Evolutionary conservation across 805 yeast genomes (phyloP).

Genomic region (Komagataella populi): DNA sequence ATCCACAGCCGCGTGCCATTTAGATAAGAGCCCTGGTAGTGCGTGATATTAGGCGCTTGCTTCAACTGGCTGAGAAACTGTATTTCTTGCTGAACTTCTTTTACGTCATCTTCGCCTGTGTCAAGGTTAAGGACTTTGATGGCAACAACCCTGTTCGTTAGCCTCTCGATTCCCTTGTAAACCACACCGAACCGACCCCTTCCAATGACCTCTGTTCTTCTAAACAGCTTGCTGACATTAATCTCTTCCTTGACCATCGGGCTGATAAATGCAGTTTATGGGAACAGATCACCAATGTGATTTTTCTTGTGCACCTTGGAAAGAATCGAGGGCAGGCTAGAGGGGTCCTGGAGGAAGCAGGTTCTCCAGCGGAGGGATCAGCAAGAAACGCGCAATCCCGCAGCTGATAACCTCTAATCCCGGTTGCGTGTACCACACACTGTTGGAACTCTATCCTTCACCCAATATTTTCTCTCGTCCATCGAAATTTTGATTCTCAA

Average conservation of each 20-base stretch:
- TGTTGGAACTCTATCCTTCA: neutral
- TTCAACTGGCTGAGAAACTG: slow-evolving; percentile 74
- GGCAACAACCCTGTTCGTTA: slow-evolving; percentile 73
- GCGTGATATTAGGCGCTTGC: slow-evolving; percentile 83
- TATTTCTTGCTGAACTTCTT: slow-evolving; percentile 88
- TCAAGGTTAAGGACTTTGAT: slow-evolving; percentile 88
- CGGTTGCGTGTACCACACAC: neutral
- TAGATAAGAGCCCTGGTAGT: slow-evolving; percentile 78
- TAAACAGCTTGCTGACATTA: slow-evolving; percentile 28
- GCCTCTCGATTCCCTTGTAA: slow-evolving; percentile 66
- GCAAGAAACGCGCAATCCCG: too few relatives aligned
- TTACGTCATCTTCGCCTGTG: slow-evolving; percentile 87
- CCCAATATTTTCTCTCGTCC: slow-evolving; percentile 35
- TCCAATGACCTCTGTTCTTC: slow-evolving; percentile 84
- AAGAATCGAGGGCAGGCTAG: neutral
- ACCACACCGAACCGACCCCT: slow-evolving; percentile 96
- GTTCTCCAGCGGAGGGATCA: neutral
- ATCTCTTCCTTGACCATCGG: neutral
- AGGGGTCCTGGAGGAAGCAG: neutral
- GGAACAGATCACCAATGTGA: neutral
- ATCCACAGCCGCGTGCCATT: slow-evolving; percentile 93
- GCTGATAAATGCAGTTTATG: neutral
- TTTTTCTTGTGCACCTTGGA: neutral
- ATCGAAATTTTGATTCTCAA: slow-evolving; percentile 22
- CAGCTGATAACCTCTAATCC: neutral